Base-by-base conservation (phyloP, 1,284 basidiomycete species). In the Rhizoctonia solani region DNA sequence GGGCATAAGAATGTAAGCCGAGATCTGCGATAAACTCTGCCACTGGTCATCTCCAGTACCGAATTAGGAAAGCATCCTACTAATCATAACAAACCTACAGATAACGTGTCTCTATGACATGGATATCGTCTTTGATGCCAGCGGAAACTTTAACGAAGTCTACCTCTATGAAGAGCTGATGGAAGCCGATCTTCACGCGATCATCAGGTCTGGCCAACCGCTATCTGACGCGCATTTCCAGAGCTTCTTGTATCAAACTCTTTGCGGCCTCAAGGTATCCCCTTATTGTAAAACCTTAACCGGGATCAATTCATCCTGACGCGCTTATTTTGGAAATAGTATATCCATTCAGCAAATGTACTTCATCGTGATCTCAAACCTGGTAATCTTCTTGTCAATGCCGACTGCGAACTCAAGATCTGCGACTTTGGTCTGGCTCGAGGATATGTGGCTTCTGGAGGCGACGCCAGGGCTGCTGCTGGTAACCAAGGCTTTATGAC, bases 121-220 rank as follows among this genome's bases (percentile, higher is more conserved):
- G 92, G 95, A 96, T 76, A 93, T 96, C 68, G 92, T 96, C 54
- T 92, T 93, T 76, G 89, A 91, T 72, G 85, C 90, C 16, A 89
- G 85, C 69, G 90, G 91, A 71, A 90, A 92, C 77, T 98, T 98
- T 76, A 92, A 95, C 76, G 95, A 97, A 78, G 94, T 97, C 16
- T 97, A 95, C 77, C 88, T 96, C 73, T 96, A 95, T 76, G 93
- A 97, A 81, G 95, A 98, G 77, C 86, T 98, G 71, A 99, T 99
- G 97, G 97, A 99, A 78, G 97, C 97, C 58, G 97, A 99, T 83
- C 83, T 99, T 19, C 97, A 99, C 75, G 97, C 96, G 21, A 99
- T 99, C 77, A 97, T 99, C 73, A 93, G 96, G 50, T 98, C 95
- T 5, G 94, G 95, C 23, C 96, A 99, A 76, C 95, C 96, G 0